Percentiles rank a stretch among this genome's conserved stretches.
These are phyloP conservation scores for Pleurotus citrinopileatus DNA, from an alignment of 768 basidiomycete genomes.

Conservation along the genomic window DNA sequence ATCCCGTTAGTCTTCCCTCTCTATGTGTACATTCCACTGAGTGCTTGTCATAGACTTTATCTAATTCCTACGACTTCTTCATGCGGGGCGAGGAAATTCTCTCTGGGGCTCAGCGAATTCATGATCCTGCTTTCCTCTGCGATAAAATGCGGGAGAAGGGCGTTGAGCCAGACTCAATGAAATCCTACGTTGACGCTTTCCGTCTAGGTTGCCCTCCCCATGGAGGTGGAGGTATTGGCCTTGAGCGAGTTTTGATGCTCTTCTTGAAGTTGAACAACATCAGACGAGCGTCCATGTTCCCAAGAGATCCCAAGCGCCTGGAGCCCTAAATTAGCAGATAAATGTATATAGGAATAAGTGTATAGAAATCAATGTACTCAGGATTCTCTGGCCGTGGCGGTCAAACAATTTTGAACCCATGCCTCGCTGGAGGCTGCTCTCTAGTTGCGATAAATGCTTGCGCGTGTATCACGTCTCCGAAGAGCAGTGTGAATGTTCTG, in stretches of 20 bases:
- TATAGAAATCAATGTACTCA: neutral
- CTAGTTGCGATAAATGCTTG: too few species aligned
- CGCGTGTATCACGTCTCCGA: too few species aligned
- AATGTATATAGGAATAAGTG: neutral
- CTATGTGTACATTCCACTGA: slow-evolving; percentile 12
- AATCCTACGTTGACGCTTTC: slow-evolving; percentile 92
- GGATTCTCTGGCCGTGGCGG: too few species aligned
- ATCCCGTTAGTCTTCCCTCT: slow-evolving; percentile 57
- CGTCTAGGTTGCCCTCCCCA: slow-evolving; percentile 93
- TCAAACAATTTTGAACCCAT: too few species aligned
- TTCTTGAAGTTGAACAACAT: slow-evolving; percentile 98
- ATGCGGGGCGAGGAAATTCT: slow-evolving; percentile 99
- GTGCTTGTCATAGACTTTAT: slow-evolving; percentile 56
- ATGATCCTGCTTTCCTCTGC: slow-evolving; percentile 78
- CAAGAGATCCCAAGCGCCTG: slow-evolving; percentile 93
- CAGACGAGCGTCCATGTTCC: slow-evolving; percentile 89
- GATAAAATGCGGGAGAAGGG: slow-evolving; percentile 86
- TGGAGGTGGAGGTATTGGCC: slow-evolving; percentile 93
- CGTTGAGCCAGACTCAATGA: slow-evolving; percentile 90
- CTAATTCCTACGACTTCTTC: slow-evolving; percentile 99
- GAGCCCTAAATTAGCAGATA: slow-evolving; percentile 59
- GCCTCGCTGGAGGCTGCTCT: too few species aligned
- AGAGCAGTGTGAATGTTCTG: too few species aligned
- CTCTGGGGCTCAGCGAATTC: slow-evolving; percentile 96
- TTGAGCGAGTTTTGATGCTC: slow-evolving; percentile 95